Conservation (phyloP, 2,329 filamentous ascomycete genomes). For the Pseudocercospora macadamiae region DNA sequence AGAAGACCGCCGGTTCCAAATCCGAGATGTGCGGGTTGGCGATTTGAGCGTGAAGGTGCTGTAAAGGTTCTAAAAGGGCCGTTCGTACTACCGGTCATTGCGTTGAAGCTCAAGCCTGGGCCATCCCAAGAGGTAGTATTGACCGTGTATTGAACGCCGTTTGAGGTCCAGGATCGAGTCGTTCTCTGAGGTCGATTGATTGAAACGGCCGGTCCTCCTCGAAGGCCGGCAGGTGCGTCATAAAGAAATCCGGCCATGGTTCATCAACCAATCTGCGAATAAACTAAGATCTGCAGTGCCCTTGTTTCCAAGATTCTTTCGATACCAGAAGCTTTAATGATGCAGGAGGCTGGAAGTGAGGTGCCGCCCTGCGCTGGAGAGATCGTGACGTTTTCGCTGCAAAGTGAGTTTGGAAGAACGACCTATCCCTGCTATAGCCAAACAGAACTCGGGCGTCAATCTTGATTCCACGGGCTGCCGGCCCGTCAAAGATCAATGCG, state of each 20-base stretch:
- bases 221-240: constrained; percentile 19
- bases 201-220: constrained; percentile 15
- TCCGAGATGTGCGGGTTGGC: constrained; percentile 7
- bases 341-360: background rate
- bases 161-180: constrained; percentile 33
- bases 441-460: constrained; percentile 5
- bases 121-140: constrained; percentile 31
- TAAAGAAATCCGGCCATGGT: constrained; percentile 17
- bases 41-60: constrained; percentile 15
- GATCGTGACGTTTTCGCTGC: constrained; percentile 9
- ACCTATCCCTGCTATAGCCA: constrained; percentile 6
- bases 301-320: constrained; percentile 12
- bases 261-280: background rate
- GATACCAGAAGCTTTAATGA: background rate
- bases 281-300: background rate
- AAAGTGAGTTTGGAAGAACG: constrained; percentile 6
- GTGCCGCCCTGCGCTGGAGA: background rate
- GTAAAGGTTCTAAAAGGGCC: constrained; percentile 21
- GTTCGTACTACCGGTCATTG: constrained; percentile 26
- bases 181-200: constrained; percentile 20
- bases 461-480: constrained; percentile 8
- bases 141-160: constrained; percentile 34
- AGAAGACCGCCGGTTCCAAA: constrained; percentile 32
- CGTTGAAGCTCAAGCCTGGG: constrained; percentile 33
- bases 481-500: background rate